Conservation (phyloP, 2,329 filamentous ascomycete species). For the Xylariaceae sp. region DNA sequence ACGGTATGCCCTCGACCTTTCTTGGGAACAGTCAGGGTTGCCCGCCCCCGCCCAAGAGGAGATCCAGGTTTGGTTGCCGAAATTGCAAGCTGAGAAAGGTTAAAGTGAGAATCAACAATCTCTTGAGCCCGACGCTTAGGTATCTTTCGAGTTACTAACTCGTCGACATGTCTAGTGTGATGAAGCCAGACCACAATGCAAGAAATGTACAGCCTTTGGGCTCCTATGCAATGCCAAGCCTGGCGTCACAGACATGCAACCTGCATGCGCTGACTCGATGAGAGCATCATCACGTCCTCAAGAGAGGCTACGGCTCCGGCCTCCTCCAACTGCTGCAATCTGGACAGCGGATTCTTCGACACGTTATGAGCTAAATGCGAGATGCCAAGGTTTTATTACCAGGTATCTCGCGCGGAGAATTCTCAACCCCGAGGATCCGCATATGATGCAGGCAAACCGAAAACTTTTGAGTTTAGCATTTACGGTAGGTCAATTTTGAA, state of each 20-base stretch:
- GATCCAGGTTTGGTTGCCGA: constrained; percentile 47
- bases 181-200: constrained; percentile 43
- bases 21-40: neutral
- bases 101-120: constrained; percentile 36
- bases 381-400: constrained; percentile 41
- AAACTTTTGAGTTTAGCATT: constrained; percentile 39
- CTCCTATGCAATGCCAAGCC: constrained; percentile 43
- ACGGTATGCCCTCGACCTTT: too few relatives aligned
- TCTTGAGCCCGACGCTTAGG: neutral
- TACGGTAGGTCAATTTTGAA: constrained; percentile 28
- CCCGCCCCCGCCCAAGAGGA: constrained; percentile 10
- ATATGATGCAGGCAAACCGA: constrained; percentile 37
- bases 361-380: constrained; percentile 36
- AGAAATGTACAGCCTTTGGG: constrained; percentile 41
- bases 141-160: neutral
- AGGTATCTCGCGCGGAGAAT: constrained; percentile 40
- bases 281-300: constrained; percentile 16
- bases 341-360: constrained; percentile 29
- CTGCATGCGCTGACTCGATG: constrained; percentile 25
- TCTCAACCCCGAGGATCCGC: constrained; percentile 35
- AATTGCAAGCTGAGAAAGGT: constrained; percentile 52
- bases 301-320: constrained; percentile 20
- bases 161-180: constrained; percentile 39
- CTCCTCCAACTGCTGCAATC: constrained; percentile 24
- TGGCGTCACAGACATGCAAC: constrained; percentile 38